phyloP scores from a whole-genome alignment of 1,284 basidiomycete species.

The Ceratobasidium sp. region DNA sequence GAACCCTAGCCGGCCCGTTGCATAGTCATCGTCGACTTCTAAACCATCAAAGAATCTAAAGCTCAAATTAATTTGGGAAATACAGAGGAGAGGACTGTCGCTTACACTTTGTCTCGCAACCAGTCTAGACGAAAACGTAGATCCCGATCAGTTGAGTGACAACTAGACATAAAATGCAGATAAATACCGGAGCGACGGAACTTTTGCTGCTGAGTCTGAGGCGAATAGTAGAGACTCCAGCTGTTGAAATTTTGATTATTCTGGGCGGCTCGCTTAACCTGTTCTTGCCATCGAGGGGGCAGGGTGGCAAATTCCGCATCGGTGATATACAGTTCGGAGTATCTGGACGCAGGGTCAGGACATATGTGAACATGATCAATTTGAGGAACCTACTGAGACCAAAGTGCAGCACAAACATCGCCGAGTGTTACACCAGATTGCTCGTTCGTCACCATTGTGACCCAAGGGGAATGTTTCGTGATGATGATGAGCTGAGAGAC shows the following conservation, averaged over 20 bases:
- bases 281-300: conserved; percentile 68
- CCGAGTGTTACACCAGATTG: conserved; percentile 69
- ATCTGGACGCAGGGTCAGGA: conserved; percentile 29
- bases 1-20: conserved; percentile 67
- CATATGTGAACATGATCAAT: not conserved
- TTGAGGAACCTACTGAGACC: conserved; percentile 66
- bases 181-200: conserved; percentile 23
- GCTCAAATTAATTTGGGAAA: not conserved
- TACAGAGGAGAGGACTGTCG: not conserved
- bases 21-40: conserved; percentile 64
- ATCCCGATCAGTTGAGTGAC: conserved; percentile 20
- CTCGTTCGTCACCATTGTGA: conserved; percentile 75
- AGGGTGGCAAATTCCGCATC: conserved; percentile 68
- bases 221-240: conserved; percentile 29
- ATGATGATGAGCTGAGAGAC: conserved; percentile 76
- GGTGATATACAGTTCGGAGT: conserved; percentile 69
- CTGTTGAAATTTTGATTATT: conserved; percentile 40
- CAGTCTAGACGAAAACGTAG: conserved; percentile 59
- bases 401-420: conserved; percentile 70
- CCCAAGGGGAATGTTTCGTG: conserved; percentile 77
- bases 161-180: not conserved
- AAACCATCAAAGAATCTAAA: conserved; percentile 64
- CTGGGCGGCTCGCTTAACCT: conserved; percentile 64
- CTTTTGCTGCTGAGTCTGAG: conserved; percentile 31
- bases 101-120: conserved; percentile 69